A percentile compares a stretch with the other conserved stretches of the same genome.
Evolutionary conservation across 495 filamentous ascomycete genomes (phyloP).

Genomic region (Tuber microsphaerosporum): DNA sequence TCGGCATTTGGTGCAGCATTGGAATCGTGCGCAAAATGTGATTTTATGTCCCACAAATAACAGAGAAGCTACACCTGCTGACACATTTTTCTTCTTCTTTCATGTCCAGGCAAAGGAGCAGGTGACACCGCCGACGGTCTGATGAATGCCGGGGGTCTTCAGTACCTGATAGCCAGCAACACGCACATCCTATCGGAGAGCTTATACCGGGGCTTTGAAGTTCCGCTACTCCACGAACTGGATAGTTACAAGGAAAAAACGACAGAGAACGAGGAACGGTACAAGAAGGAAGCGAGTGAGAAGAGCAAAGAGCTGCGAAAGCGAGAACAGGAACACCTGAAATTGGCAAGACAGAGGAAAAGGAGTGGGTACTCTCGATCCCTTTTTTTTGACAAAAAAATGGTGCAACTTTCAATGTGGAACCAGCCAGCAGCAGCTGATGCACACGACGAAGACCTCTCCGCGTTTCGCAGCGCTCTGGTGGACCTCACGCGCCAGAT

Average conservation of each 20-base stretch:
- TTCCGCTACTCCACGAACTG: conserved; percentile 57
- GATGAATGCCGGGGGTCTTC: conserved; percentile 54
- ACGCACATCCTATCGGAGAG: conserved; percentile 58
- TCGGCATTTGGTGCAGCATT: conserved; percentile 56
- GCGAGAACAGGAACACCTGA: conserved; percentile 56
- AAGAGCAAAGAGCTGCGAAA: conserved; percentile 52
- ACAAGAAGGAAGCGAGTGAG: conserved; percentile 48
- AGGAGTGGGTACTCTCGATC: conserved; percentile 42
- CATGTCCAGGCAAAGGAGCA: conserved; percentile 44
- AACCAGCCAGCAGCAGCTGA: conserved; percentile 28
- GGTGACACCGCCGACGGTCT: conserved; percentile 55
- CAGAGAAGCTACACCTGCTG: conserved; percentile 43
- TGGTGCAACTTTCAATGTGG: conserved; percentile 27
- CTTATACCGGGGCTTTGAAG: conserved; percentile 59
- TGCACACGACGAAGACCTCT: conserved; percentile 39
- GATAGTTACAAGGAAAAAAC: conserved; percentile 55
- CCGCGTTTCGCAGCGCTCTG: conserved; percentile 44
- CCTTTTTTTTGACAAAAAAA: conserved; percentile 23
- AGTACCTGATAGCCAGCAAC: conserved; percentile 60
- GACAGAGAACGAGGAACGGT: conserved; percentile 55
- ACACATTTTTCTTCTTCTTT: conserved; percentile 49
- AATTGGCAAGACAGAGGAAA: conserved; percentile 51
- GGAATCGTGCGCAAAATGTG: conserved; percentile 58
- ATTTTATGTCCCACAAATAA: conserved; percentile 40
- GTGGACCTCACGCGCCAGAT: conserved; percentile 55